Evolutionary conservation across 208 protist species (phyloP), one percentile per base, ranked within the genome.

Genomic region (Naegleria fowleri): DNA sequence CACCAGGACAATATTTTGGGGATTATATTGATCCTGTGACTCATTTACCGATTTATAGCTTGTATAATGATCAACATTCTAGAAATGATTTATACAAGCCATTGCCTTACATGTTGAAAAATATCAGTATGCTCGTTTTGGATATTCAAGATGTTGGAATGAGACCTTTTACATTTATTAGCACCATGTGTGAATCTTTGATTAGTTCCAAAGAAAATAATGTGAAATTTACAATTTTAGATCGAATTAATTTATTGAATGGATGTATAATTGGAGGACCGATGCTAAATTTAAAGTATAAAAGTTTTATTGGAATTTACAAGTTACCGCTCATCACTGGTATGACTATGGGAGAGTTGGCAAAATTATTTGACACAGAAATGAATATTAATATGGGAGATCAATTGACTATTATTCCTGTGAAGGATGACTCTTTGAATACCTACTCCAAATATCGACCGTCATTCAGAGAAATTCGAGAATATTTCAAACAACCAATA

Each of bases 261-360:
- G 85, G 33, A 40, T 6, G 33, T 11, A 5, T 36, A 19, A 41
- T 89, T n/a, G 39, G 38, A 29, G 86, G 86, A 38, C 9, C 19
- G 0, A 40, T 67, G 3, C 29, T 89, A 4, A n/a, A 89, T n/a
- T 19, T 67, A 13, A 13, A 89, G 38, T 40, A 67, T 40, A 59
- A 39, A n/a, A 43, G 33, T 67, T 89, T 89, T 67, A 89, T 89
- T 67, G 86, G 86, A 38, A 89, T 89, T 67, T 89, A 41, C 25
- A 67, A 38, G 5, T 15, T 89, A 38, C 86, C 86, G 19, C 6
- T 89, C 5, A 5, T 48, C 0, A 41, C 51, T 67, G 86, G 43
- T n/a, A 89, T 89, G 86, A 89, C 86, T 1, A 89, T 89, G 86
- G 86, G 86, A 40, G 86, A 89, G 33, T 40, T 89, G 0, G 48